Evolutionary conservation across 2,329 filamentous ascomycete species (phyloP), one percentile per base, ranked within the genome.

Genomic region (Venturia effusa): DNA sequence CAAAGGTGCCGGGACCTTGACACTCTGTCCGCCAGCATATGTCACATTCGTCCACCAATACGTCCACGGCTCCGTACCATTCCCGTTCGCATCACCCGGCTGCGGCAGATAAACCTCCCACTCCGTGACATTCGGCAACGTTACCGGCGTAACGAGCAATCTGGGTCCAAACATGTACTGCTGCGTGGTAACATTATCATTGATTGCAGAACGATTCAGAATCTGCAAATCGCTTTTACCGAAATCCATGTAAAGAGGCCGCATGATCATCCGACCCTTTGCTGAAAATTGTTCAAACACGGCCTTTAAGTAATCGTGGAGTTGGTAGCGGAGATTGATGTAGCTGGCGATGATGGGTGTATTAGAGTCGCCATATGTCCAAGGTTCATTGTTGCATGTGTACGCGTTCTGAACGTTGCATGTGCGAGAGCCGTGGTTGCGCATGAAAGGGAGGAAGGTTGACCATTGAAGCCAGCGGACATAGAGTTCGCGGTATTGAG

Each of bases 1-100:
- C 62, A 71, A 39, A 17, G 71, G 70, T 48, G 70, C 67, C 15
- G 68, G 67, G 2, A 71, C 71, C 13, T 62, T 69, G 17, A 71
- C 71, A 19, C 45, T 68, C 66, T 74, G 74, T 1, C 74, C 74
- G 4, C 74, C 74, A n/a, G 71, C 70, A 69, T 72, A 76, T 37
- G 73, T 75, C 37, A 70, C 63, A 62, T 76, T 76, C 0, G 73
- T 74, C 74, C 74, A 76, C 74, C 74, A 76, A 63, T 75, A 75
- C 27, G 74, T 75, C 75, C 75, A 76, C 8, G 71, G 68, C 61
- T 69, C 69, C 7, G 68, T 69, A 0, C 60, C 65, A 63, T 71
- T 71, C 3, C 54, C 11, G 8, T 27, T 22, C 13, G 27, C 1
- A 7, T 13, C 48, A 30, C 24, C 51, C 4, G 71, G 70, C 60